phyloP scores from a whole-genome alignment of 441 rosid genomes.

The Gossypium trilobum region DNA sequence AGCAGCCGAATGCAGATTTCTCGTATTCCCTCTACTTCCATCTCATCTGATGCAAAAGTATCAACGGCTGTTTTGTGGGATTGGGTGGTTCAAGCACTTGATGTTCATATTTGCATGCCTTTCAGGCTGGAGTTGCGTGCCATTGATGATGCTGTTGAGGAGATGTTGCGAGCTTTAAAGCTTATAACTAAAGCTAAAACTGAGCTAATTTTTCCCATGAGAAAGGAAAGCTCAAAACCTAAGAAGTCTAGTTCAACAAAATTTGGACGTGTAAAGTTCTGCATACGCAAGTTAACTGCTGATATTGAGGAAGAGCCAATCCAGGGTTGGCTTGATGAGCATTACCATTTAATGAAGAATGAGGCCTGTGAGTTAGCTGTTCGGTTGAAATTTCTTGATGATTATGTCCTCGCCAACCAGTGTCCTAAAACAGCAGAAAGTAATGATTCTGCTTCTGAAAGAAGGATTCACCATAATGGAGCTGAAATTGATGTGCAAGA shows the following conservation, averaged over 20 bases:
- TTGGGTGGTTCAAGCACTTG: conserved; percentile 95
- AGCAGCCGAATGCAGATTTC: conserved; percentile 96
- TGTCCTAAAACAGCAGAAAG: conserved; percentile 47
- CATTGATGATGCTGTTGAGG: conserved; percentile 94
- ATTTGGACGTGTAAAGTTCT: conserved; percentile 69
- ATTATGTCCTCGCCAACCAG: conserved; percentile 37
- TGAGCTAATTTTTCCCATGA: conserved; percentile 43
- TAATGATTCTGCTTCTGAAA: conserved; percentile 44
- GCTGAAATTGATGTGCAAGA: conserved; percentile 57
- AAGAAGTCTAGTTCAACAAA: conserved; percentile 59
- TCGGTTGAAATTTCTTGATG: conserved; percentile 79
- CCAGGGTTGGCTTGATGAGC: conserved; percentile 99
- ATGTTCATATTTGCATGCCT: conserved; percentile 86
- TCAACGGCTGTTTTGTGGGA: conserved; percentile 53
- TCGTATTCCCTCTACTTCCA: conserved; percentile 69
- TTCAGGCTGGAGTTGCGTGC: conserved; percentile 92
- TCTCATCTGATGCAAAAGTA: conserved; percentile 40
- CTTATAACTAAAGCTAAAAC: conserved; percentile 67
- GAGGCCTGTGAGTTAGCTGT: conserved; percentile 92
- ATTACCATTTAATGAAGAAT: conserved; percentile 68
- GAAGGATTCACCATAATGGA: conserved; percentile 47
- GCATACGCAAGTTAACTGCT: conserved; percentile 65
- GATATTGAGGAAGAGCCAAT: conserved; percentile 99
- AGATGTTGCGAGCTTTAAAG: conserved; percentile 81
- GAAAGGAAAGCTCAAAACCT: conserved; percentile 61